A percentile compares a stretch with the other conserved stretches of the same genome.
phyloP scores from a whole-genome alignment of 164 flowering plant species.

The Magnolia sinica region DNA sequence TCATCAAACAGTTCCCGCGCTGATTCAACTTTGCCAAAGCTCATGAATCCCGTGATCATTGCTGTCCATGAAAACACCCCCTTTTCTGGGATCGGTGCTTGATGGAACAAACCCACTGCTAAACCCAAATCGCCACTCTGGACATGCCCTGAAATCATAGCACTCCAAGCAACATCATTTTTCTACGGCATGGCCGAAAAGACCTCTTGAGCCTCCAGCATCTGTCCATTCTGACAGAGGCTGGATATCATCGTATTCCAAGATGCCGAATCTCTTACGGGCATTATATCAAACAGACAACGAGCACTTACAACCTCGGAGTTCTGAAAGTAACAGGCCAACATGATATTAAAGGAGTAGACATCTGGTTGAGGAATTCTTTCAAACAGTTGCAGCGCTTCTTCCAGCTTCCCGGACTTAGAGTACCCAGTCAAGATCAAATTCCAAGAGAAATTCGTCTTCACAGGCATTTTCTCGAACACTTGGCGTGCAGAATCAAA shows the following conservation, averaged over 20 bases:
- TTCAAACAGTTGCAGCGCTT: constrained; percentile 22
- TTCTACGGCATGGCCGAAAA: too few species aligned
- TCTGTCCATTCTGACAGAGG: background rate
- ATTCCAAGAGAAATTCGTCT: constrained; percentile 24
- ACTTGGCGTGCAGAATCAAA: constrained; percentile 14
- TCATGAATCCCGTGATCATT: constrained; percentile 29
- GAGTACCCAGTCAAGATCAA: constrained; percentile 23
- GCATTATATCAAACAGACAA: constrained; percentile 20
- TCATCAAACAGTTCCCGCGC: constrained; percentile 20
- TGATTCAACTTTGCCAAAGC: constrained; percentile 5
- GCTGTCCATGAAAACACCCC: constrained; percentile 18
- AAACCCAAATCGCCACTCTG: background rate
- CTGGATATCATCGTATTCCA: background rate
- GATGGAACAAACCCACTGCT: background rate
- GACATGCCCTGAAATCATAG: too few species aligned
- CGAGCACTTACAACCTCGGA: constrained; percentile 16
- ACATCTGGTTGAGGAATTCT: constrained; percentile 26
- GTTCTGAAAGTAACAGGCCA: constrained; percentile 24
- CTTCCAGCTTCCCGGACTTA: constrained; percentile 22
- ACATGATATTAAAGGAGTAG: constrained; percentile 24
- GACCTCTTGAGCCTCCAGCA: too few species aligned
- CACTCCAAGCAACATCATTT: too few species aligned
- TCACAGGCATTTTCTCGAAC: constrained; percentile 20
- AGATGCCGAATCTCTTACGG: constrained; percentile 23
- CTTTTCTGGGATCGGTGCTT: background rate